phyloP scores from a whole-genome alignment of 2,329 filamentous ascomycete species.

The Colletotrichum plurivorum region DNA sequence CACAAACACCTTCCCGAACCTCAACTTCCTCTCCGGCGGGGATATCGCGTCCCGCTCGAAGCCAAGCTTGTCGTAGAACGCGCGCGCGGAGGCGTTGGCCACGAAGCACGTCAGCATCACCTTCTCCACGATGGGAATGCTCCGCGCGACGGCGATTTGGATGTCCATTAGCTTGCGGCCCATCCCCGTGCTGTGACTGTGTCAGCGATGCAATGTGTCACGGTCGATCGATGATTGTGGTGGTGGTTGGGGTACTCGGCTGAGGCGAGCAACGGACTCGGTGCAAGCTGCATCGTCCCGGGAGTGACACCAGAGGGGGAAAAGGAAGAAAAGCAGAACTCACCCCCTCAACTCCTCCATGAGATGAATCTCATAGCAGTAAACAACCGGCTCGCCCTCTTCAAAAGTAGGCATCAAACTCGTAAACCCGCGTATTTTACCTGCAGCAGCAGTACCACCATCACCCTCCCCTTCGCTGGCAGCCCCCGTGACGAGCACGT shows the following conservation, averaged over 20 bases:
- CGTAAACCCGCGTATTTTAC: constrained; percentile 66
- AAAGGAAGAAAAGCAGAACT: constrained; percentile 42
- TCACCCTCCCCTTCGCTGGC: constrained; percentile 39
- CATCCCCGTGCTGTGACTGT: constrained; percentile 68
- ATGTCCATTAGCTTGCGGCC: constrained; percentile 72
- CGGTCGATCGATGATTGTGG: too few species aligned
- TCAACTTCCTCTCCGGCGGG: constrained; percentile 65
- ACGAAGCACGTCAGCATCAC: constrained; percentile 82
- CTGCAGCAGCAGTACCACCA: constrained; percentile 42
- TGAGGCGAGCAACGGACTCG: too few species aligned
- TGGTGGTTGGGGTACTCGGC: too few species aligned
- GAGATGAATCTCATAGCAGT: constrained; percentile 86
- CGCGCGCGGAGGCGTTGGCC: constrained; percentile 68
- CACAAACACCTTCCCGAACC: constrained; percentile 66
- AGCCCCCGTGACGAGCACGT: constrained; percentile 69
- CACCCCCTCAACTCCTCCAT: constrained; percentile 68
- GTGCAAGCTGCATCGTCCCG: too few species aligned
- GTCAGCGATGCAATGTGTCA: constrained; percentile 12
- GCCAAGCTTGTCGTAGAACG: constrained; percentile 74
- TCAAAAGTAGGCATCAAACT: constrained; percentile 83
- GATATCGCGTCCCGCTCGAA: constrained; percentile 70
- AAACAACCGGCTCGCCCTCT: constrained; percentile 75
- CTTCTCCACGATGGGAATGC: constrained; percentile 71
- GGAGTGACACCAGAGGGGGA: too few species aligned
- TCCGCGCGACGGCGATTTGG: constrained; percentile 66